These are phyloP conservation scores for Melanogaster broomeanus DNA, from an alignment of 768 basidiomycete species.

Conservation along the genomic window DNA sequence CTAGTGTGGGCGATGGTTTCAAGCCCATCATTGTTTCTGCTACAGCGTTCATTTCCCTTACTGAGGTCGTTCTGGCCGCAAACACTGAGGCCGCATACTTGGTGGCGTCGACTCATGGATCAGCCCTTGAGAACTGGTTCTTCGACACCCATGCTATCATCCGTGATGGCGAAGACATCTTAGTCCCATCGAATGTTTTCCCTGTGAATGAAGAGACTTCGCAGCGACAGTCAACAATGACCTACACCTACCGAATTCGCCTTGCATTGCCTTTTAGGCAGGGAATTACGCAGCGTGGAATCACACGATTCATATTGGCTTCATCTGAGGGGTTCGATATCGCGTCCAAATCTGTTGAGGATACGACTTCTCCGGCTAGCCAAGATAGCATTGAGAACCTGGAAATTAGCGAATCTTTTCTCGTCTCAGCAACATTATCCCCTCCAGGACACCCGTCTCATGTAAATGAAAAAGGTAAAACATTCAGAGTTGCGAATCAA, in stretches of 20 bases:
- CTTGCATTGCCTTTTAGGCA: constrained; percentile 75
- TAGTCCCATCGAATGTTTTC: constrained; percentile 21
- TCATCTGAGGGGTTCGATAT: constrained; percentile 23
- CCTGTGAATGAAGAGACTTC: constrained; percentile 17
- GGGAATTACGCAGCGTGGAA: constrained; percentile 51
- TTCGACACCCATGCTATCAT: constrained; percentile 45
- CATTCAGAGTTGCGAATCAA: not conserved
- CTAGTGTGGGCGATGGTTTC: not conserved
- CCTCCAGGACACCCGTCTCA: constrained; percentile 12
- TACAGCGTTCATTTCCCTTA: constrained; percentile 40
- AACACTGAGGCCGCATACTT: constrained; percentile 50
- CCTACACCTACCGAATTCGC: constrained; percentile 49
- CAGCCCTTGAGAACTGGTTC: constrained; percentile 46
- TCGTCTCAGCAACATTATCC: constrained; percentile 52
- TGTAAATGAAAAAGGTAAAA: constrained; percentile 9
- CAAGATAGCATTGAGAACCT: constrained; percentile 41
- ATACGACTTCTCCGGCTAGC: constrained; percentile 7
- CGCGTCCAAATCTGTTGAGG: constrained; percentile 4
- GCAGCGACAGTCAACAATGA: constrained; percentile 8
- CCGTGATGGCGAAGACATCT: constrained; percentile 49
- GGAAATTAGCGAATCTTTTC: constrained; percentile 75
- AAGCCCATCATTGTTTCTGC: constrained; percentile 20
- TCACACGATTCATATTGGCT: constrained; percentile 56
- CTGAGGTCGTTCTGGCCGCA: constrained; percentile 54
- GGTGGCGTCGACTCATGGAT: constrained; percentile 36